Evolutionary conservation across 352 stramenopile genomes (phyloP).

Genomic region (Phytophthora foliorum): DNA sequence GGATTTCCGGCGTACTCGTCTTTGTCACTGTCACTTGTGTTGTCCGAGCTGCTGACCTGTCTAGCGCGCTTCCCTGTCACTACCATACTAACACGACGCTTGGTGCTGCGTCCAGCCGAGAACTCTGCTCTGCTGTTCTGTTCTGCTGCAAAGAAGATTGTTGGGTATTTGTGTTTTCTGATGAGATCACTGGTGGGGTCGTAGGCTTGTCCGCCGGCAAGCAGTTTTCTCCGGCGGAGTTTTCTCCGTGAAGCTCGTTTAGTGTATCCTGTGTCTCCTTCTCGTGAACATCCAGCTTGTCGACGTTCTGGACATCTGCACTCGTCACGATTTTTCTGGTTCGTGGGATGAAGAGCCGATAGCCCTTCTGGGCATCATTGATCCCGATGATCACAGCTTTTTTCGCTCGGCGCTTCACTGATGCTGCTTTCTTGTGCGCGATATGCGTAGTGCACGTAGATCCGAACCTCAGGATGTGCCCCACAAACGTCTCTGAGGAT

Average conservation of each 20-base stretch:
- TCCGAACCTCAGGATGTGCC: neutral
- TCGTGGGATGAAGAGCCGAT: neutral
- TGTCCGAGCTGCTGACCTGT: neutral
- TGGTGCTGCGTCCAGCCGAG: neutral
- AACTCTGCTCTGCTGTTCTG: no score
- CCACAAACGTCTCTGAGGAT: no score
- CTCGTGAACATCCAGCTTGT: constrained; percentile 1
- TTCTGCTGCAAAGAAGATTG: no score
- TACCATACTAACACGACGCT: neutral
- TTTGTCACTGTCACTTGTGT: constrained; percentile 1
- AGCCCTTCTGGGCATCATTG: neutral
- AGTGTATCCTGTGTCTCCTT: neutral
- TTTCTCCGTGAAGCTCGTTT: no score
- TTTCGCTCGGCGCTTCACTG: neutral
- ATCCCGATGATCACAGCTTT: neutral
- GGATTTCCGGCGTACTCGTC: constrained; percentile 7
- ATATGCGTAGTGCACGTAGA: constrained; percentile 8
- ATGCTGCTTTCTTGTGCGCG: constrained; percentile 3
- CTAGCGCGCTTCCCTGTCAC: neutral
- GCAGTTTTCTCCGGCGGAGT: no score
- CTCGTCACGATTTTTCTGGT: neutral
- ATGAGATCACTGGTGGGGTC: no score
- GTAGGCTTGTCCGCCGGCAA: no score
- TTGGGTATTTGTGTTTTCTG: no score
- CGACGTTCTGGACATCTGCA: neutral